A percentile compares a stretch with the other conserved stretches of the same genome.
These are phyloP conservation scores for Tricholoma bakamatsutake DNA, from an alignment of 768 basidiomycete species.

Conservation along the genomic window DNA sequence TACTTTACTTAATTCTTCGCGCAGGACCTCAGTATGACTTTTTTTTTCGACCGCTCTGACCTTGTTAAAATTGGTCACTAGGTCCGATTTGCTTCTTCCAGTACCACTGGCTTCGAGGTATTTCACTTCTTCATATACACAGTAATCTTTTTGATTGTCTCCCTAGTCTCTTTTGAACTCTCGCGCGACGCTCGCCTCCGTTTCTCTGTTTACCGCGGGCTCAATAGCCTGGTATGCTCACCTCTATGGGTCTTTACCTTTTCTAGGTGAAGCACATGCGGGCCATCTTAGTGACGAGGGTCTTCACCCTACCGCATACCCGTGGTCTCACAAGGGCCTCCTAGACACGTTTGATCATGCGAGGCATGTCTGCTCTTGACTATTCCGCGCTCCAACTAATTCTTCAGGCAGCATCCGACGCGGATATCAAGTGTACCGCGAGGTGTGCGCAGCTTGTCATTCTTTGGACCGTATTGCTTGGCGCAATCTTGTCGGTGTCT, in stretches of 20 bases:
- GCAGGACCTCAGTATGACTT: slow-evolving; percentile 44
- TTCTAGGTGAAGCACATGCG: slow-evolving; percentile 89
- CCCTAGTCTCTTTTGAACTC: slow-evolving; percentile 61
- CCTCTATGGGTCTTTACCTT: slow-evolving; percentile 85
- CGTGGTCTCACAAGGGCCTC: slow-evolving; percentile 87
- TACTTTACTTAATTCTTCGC: slow-evolving; percentile 34
- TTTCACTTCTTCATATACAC: slow-evolving; percentile 5
- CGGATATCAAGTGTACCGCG: slow-evolving; percentile 96
- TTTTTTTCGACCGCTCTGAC: slow-evolving; percentile 11
- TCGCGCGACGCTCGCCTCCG: slow-evolving; percentile 68
- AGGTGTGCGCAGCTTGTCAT: slow-evolving; percentile 98
- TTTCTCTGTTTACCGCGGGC: slow-evolving; percentile 73
- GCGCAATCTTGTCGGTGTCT: slow-evolving; percentile 98
- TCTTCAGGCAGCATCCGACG: slow-evolving; percentile 70
- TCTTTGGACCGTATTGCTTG: slow-evolving; percentile 99
- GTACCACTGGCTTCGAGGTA: slow-evolving; percentile 60
- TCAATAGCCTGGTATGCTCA: slow-evolving; percentile 97
- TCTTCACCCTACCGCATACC: slow-evolving; percentile 79
- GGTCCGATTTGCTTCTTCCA: slow-evolving; percentile 70
- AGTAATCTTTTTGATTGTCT: not conserved
- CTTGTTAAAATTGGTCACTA: slow-evolving; percentile 26
- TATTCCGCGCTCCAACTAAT: slow-evolving; percentile 4
- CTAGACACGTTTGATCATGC: slow-evolving; percentile 96
- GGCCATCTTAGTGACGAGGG: slow-evolving; percentile 92
- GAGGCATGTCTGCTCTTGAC: slow-evolving; percentile 52